These are phyloP conservation scores for Globomyces sp. DNA, from an alignment of 371 early-diverging fungal genomes.

Conservation along the genomic window DNA sequence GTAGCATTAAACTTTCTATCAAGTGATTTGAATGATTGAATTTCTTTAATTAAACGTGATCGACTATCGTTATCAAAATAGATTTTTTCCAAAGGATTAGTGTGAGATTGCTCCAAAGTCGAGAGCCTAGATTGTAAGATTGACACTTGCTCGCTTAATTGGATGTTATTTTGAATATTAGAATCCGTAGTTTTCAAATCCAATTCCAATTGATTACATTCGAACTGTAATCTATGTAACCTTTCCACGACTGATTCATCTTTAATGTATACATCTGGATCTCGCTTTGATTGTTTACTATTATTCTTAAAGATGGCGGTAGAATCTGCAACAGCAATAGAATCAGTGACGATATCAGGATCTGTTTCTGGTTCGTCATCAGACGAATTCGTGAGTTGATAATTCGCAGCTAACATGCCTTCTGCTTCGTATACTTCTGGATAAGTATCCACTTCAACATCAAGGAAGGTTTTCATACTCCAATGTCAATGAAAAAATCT, in stretches of 20 bases:
- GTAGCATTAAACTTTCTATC: too few relatives aligned
- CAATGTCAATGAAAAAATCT: too few relatives aligned
- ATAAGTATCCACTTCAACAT: too few relatives aligned
- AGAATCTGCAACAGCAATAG: not conserved
- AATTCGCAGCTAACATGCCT: not conserved
- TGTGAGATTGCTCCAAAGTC: constrained; percentile 4
- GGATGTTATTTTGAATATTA: not conserved
- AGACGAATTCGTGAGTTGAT: not conserved
- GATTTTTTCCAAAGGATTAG: constrained; percentile 1
- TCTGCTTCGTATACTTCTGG: constrained; percentile 5
- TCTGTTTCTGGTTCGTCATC: constrained; percentile 8
- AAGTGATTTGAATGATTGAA: not conserved
- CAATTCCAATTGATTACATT: not conserved
- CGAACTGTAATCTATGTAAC: not conserved
- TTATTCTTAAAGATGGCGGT: not conserved
- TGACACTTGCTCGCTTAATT: constrained; percentile 1
- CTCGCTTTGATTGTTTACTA: not conserved
- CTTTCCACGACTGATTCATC: too few relatives aligned
- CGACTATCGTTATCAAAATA: not conserved
- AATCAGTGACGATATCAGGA: not conserved
- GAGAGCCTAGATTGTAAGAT: not conserved
- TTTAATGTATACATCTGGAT: too few relatives aligned
- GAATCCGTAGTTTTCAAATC: not conserved
- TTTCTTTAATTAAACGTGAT: constrained; percentile 1
- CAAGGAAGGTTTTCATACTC: too few relatives aligned